Conservation (phyloP, 345 rosid genomes). For the Bruguiera parviflora region DNA sequence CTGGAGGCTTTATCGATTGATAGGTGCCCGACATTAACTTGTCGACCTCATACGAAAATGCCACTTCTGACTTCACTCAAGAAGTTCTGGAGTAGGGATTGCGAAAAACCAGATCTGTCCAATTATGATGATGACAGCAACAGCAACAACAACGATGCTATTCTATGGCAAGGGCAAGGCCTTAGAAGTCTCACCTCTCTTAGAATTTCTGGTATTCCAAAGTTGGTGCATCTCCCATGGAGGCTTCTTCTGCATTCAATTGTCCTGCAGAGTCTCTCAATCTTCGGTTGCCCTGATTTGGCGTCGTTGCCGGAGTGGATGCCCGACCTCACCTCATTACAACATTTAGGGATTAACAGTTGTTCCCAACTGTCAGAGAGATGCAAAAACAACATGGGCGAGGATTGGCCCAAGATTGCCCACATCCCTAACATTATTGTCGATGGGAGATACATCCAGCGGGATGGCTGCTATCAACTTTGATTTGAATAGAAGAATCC, state of each 20-base stretch:
- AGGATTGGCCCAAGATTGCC: conserved; percentile 13
- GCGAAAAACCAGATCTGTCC: too few species aligned
- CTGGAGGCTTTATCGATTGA: too few species aligned
- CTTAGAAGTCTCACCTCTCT: conserved; percentile 10
- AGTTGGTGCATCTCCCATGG: conserved; percentile 10
- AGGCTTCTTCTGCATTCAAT: conserved; percentile 9
- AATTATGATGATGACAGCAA: too few species aligned
- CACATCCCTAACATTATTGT: neutral
- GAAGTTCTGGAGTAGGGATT: too few species aligned
- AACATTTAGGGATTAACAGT: fast-evolving
- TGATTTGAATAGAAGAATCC: too few species aligned
- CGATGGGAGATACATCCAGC: too few species aligned
- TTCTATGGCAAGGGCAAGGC: neutral
- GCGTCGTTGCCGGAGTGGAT: conserved; percentile 14
- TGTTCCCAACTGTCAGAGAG: conserved; percentile 1
- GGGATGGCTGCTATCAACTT: too few species aligned
- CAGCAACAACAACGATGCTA: neutral
- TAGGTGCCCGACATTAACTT: too few species aligned
- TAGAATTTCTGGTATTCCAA: neutral
- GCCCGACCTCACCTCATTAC: conserved; percentile 6
- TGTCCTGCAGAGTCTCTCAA: neutral
- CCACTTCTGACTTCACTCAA: too few species aligned
- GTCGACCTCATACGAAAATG: too few species aligned
- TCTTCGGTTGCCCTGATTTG: neutral
- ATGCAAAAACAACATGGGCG: neutral